A percentile compares a stretch with the other conserved stretches of the same genome.
Evolutionary conservation across 257 asterid species (phyloP).

Genomic region (Linaria vulgaris): DNA sequence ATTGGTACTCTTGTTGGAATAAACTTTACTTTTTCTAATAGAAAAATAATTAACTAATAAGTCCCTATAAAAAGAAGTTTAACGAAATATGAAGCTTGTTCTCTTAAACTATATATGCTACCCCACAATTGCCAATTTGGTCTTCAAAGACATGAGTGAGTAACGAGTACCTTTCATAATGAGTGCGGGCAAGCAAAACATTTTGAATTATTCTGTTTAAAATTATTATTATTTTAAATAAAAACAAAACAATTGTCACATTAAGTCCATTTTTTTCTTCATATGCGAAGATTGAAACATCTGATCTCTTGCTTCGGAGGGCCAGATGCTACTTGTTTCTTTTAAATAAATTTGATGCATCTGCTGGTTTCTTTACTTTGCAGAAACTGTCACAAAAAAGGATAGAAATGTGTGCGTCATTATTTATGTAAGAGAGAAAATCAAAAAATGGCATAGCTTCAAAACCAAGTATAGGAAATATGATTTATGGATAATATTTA

Average conservation of each 20-base stretch:
- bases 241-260: no score
- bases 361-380: neutral
- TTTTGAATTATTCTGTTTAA: no score
- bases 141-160: no score
- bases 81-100: neutral
- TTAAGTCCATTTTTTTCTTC: slow-evolving; percentile 13
- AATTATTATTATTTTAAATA: no score
- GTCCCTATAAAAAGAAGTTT: neutral
- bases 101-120: neutral
- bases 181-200: no score
- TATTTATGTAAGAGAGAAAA: neutral
- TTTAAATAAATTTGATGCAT: no score
- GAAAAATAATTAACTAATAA: no score
- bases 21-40: no score
- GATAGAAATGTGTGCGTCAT: neutral
- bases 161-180: no score
- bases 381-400: slow-evolving; percentile 20
- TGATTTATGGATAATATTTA: neutral
- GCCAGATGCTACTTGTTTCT: no score
- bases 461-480: slow-evolving; percentile 26
- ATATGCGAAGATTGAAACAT: neutral
- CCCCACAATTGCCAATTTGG: neutral
- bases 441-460: slow-evolving; percentile 18
- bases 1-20: no score
- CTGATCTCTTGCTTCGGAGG: neutral